These are phyloP conservation scores for Grigorovia transvaalensis DNA, from an alignment of 805 yeast genomes.

Conservation along the genomic window DNA sequence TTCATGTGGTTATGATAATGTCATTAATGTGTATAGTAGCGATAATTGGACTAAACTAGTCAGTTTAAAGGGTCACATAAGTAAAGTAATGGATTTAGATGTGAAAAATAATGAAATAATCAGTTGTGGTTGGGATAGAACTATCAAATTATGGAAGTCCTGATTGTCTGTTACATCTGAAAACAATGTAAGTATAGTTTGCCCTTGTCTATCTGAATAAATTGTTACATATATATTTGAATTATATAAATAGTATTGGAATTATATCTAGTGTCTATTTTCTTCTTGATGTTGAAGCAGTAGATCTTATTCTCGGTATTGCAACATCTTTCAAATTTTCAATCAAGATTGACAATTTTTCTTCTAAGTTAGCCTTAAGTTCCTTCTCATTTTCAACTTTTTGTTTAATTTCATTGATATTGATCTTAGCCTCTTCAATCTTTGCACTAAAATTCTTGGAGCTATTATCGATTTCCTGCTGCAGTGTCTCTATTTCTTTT, in stretches of 20 bases:
- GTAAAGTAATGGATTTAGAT: slow-evolving; percentile 66
- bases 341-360: slow-evolving; percentile 9
- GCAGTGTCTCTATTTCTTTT: slow-evolving; percentile 8
- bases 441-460: slow-evolving; percentile 5
- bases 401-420: slow-evolving; percentile 5
- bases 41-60: slow-evolving; percentile 59
- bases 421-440: slow-evolving; percentile 3
- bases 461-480: slow-evolving; percentile 9
- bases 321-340: slow-evolving; percentile 18
- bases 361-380: slow-evolving; percentile 8
- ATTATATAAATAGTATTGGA: not conserved
- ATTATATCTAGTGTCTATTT: not conserved
- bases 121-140: slow-evolving; percentile 78
- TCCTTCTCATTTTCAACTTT: slow-evolving; percentile 10
- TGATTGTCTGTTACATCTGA: not conserved
- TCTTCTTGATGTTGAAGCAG: slow-evolving; percentile 4
- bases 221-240: not conserved
- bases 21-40: slow-evolving; percentile 50
- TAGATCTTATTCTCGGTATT: slow-evolving; percentile 17
- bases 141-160: slow-evolving; percentile 53
- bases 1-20: slow-evolving; percentile 64
- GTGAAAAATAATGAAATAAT: slow-evolving; percentile 39
- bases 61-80: slow-evolving; percentile 47
- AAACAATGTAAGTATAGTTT: no score
- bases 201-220: not conserved